phyloP scores from a whole-genome alignment of 768 basidiomycete genomes.

The Galerina marginata region DNA sequence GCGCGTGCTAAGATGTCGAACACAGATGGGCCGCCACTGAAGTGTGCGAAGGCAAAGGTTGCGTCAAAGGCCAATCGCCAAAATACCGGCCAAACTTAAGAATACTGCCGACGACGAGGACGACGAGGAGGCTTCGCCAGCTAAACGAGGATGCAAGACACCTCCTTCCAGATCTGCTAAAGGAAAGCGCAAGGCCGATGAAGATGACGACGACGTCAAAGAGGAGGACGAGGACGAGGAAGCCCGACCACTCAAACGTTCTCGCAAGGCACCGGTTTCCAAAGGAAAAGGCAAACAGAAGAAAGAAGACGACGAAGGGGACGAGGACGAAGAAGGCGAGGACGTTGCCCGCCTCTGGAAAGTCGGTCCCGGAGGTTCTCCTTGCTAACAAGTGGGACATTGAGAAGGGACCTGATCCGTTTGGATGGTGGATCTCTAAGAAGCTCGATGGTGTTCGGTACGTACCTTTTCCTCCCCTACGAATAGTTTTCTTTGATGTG shows the following conservation, averaged over 20 bases:
- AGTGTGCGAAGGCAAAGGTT: constrained; percentile 19
- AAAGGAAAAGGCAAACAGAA: constrained; percentile 27
- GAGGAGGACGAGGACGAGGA: constrained; percentile 34
- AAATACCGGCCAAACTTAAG: constrained; percentile 26
- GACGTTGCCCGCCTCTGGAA: constrained; percentile 31
- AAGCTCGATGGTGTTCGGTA: constrained; percentile 68
- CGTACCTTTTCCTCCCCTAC: constrained; percentile 13
- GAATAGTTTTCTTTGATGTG: background rate
- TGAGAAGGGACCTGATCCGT: constrained; percentile 57
- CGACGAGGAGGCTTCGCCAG: constrained; percentile 19
- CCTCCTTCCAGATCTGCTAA: constrained; percentile 17
- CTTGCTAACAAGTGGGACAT: constrained; percentile 64
- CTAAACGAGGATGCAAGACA: constrained; percentile 21
- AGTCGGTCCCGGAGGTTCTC: constrained; percentile 49
- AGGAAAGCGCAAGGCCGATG: constrained; percentile 22
- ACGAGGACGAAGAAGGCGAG: constrained; percentile 27
- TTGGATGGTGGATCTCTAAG: constrained; percentile 67
- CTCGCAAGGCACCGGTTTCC: constrained; percentile 17
- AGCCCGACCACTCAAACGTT: constrained; percentile 25
- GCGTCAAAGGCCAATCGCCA: constrained; percentile 22
- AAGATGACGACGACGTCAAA: constrained; percentile 32
- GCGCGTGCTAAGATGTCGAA: constrained; percentile 51
- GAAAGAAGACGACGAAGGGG: constrained; percentile 23
- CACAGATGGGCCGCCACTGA: constrained; percentile 37
- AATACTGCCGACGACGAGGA: constrained; percentile 32